These are phyloP conservation scores for Stramenopiles sp. DNA, from an alignment of 352 stramenopile species.

Conservation along the genomic window DNA sequence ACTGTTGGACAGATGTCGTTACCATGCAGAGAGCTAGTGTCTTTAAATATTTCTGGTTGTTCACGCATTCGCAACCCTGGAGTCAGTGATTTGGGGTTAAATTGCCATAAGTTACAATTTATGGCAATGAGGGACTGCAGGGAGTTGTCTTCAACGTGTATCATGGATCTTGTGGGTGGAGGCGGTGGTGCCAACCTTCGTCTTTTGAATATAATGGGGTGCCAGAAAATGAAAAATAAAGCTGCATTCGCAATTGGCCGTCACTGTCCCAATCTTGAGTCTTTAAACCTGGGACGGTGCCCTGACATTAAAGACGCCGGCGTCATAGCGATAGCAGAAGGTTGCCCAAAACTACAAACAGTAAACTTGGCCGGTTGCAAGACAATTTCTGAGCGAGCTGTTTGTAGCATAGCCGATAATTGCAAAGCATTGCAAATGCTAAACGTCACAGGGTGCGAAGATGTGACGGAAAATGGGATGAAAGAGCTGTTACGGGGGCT, in stretches of 20 bases:
- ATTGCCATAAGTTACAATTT: constrained; percentile 13
- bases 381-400: constrained; percentile 15
- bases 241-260: background rate
- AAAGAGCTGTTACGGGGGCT: constrained; percentile 15
- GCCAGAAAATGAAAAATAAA: background rate
- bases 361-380: constrained; percentile 19
- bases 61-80: constrained; percentile 14
- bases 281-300: constrained; percentile 10
- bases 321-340: background rate
- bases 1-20: background rate
- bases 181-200: background rate
- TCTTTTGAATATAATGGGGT: background rate
- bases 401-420: constrained; percentile 15
- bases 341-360: constrained; percentile 14
- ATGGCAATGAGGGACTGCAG: background rate
- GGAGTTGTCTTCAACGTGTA: background rate
- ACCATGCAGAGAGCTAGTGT: constrained; percentile 13
- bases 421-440: constrained; percentile 20
- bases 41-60: constrained; percentile 15
- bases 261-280: background rate
- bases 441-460: constrained; percentile 22
- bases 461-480: constrained; percentile 15
- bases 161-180: background rate
- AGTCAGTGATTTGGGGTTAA: background rate
- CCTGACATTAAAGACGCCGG: constrained; percentile 15